Evolutionary conservation across 306 rosid species (phyloP).

Genomic region (Clitoria ternatea): DNA sequence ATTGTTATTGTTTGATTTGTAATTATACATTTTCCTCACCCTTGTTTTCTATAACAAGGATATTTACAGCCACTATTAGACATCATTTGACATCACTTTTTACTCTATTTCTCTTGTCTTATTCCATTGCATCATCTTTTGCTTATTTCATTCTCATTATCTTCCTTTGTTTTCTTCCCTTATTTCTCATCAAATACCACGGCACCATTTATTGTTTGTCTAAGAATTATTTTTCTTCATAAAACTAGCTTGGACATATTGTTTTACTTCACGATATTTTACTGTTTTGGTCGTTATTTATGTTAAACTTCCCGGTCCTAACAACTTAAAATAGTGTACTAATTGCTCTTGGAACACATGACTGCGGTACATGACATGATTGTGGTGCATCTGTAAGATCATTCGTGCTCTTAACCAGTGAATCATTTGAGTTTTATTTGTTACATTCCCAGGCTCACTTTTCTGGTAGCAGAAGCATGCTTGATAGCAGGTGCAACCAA

Average conservation of each 20-base stretch:
- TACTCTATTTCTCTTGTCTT: too few relatives aligned
- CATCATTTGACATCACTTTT: too few relatives aligned
- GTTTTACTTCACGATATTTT: neutral
- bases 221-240: too few relatives aligned
- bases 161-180: too few relatives aligned
- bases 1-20: neutral
- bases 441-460: conserved; percentile 42
- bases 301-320: neutral
- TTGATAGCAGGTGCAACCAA: conserved; percentile 84
- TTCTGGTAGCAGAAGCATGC: conserved; percentile 85
- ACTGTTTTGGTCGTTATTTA: neutral
- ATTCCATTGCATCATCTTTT: too few relatives aligned
- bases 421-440: neutral
- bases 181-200: too few relatives aligned
- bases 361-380: neutral
- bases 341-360: neutral
- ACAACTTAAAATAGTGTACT: neutral
- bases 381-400: neutral
- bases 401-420: neutral
- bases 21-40: neutral
- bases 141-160: too few relatives aligned
- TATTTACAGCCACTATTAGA: too few relatives aligned
- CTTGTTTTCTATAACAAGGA: neutral
- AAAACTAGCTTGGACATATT: neutral
- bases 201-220: too few relatives aligned